These are phyloP conservation scores for Closterium sp. DNA, from an alignment of 139 green algal genomes.

Conservation along the genomic window DNA sequence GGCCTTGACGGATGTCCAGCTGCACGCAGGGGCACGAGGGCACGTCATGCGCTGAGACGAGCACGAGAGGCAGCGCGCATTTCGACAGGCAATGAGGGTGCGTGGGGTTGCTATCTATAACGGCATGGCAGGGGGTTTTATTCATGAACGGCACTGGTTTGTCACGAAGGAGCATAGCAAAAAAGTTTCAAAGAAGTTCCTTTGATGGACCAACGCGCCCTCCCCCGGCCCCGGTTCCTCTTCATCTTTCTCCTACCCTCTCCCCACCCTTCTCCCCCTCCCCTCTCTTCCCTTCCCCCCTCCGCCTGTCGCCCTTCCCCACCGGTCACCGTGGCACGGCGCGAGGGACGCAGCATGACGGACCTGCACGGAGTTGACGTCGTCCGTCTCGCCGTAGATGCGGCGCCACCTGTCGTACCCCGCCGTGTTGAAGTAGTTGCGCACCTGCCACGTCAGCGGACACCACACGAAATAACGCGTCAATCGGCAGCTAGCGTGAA, in stretches of 20 bases:
- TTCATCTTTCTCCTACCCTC: neutral
- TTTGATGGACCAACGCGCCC: neutral
- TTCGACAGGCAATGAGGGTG: neutral
- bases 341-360: constrained; percentile 5
- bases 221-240: neutral
- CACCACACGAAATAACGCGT: neutral
- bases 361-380: constrained; percentile 91
- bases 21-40: constrained; percentile 50
- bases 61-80: neutral
- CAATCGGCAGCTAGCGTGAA: neutral
- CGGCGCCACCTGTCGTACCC: constrained; percentile 96
- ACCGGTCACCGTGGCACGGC: neutral
- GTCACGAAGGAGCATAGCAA: neutral
- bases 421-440: constrained; percentile 93
- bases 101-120: no score
- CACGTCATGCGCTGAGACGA: neutral
- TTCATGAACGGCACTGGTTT: no score
- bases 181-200: neutral
- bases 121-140: no score
- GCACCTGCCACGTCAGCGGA: constrained; percentile 55
- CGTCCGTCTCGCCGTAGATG: constrained; percentile 98
- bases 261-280: neutral
- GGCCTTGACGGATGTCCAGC: constrained; percentile 89
- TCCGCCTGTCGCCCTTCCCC: constrained; percentile 6
- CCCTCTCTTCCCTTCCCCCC: neutral